phyloP scores from a whole-genome alignment of 2,329 filamentous ascomycete species.

The Aspergillus ochraceoroseus region DNA sequence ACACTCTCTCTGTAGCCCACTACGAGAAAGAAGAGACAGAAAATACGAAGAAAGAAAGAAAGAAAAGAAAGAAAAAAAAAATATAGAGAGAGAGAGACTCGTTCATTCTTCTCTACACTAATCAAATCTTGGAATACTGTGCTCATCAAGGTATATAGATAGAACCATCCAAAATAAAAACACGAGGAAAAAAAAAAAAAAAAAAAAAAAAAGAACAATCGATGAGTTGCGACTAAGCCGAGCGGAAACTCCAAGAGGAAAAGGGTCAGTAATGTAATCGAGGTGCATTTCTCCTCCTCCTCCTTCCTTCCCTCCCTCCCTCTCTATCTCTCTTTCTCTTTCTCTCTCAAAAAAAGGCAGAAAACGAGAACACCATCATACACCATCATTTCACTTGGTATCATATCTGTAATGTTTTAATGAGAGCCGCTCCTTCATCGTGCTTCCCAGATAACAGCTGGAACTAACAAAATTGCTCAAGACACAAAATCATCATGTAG shows the following conservation, averaged over 20 bases:
- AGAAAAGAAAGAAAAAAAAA: too few species aligned
- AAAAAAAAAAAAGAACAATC: not conserved
- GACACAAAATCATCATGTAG: slow-evolving; percentile 1
- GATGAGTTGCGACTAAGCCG: slow-evolving; percentile 5
- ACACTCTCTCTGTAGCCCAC: too few species aligned
- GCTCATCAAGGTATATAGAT: slow-evolving; percentile 21
- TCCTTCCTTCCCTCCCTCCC: too few species aligned
- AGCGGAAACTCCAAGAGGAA: slow-evolving; percentile 15
- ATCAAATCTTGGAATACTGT: slow-evolving; percentile 14
- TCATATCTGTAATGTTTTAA: slow-evolving; percentile 24
- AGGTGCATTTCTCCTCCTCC: too few species aligned
- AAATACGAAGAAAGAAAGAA: too few species aligned
- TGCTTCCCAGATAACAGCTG: slow-evolving; percentile 10
- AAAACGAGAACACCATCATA: slow-evolving; percentile 21
- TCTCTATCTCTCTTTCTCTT: too few species aligned
- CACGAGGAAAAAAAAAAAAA: slow-evolving; percentile 16
- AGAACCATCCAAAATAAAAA: too few species aligned
- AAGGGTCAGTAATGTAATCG: slow-evolving; percentile 7
- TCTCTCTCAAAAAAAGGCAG: slow-evolving; percentile 5
- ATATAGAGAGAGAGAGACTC: too few species aligned
- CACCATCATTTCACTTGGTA: slow-evolving; percentile 29
- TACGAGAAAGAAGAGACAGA: too few species aligned
- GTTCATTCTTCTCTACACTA: not conserved
- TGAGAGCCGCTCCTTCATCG: slow-evolving; percentile 9
- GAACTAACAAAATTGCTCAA: too few species aligned